Conservation (phyloP, 2,329 filamentous ascomycete species). For the Verticillium tricorpus region DNA sequence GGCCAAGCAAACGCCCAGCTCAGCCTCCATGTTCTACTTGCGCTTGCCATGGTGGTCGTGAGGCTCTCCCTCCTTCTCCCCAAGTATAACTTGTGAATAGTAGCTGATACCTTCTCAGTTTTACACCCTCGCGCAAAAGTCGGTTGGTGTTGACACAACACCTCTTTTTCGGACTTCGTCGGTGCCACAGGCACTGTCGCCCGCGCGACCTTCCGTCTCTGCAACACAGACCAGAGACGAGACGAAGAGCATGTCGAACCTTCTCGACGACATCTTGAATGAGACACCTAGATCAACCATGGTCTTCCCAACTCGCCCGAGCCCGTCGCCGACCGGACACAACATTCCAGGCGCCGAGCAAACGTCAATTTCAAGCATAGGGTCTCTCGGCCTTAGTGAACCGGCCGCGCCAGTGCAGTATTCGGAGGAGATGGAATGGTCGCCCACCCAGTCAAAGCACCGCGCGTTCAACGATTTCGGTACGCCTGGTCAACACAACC, state of each 20-base stretch:
- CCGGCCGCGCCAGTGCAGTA: conserved; percentile 24
- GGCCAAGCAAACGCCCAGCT: conserved; percentile 36
- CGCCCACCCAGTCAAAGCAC: conserved; percentile 53
- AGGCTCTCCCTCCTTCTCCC: conserved; percentile 18
- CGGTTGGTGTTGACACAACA: conserved; percentile 52
- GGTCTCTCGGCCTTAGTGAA: conserved; percentile 12
- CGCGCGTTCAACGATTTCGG: conserved; percentile 49
- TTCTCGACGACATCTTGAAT: conserved; percentile 39
- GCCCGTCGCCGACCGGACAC: conserved; percentile 16
- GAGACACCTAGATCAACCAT: conserved; percentile 8
- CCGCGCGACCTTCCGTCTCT: not conserved
- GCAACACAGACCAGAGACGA: conserved; percentile 16
- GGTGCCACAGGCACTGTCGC: not conserved
- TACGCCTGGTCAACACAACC: conserved; percentile 31
- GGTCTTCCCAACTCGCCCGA: conserved; percentile 3
- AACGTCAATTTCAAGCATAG: conserved; percentile 4
- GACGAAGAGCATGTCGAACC: conserved; percentile 39
- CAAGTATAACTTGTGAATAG: too few relatives aligned
- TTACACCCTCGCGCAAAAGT: conserved; percentile 35
- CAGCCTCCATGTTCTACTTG: conserved; percentile 51
- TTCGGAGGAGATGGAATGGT: conserved; percentile 70
- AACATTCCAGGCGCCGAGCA: conserved; percentile 7
- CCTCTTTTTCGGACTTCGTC: conserved; percentile 41
- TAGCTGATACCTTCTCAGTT: conserved; percentile 27
- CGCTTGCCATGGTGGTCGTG: conserved; percentile 49